phyloP scores from a whole-genome alignment of 495 filamentous ascomycete genomes.

The Tuber magnatum region DNA sequence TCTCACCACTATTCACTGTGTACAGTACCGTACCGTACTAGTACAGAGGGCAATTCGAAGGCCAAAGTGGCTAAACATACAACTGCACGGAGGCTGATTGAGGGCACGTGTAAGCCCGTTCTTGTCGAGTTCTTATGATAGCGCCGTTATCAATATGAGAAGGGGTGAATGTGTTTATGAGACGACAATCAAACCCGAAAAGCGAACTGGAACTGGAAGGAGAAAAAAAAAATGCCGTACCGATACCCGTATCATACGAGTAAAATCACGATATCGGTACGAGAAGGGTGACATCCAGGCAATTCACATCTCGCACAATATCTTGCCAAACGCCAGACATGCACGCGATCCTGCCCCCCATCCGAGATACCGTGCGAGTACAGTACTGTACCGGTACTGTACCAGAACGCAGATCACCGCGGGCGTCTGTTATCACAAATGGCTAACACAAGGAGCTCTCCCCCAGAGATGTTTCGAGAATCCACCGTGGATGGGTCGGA shows the following conservation, averaged over 20 bases:
- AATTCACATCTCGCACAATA: background rate
- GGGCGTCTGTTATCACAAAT: background rate
- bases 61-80: background rate
- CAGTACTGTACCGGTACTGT: background rate
- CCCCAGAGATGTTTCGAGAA: background rate
- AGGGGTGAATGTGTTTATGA: background rate
- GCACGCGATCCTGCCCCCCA: background rate
- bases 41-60: background rate
- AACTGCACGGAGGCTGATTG: background rate
- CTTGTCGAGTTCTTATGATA: background rate
- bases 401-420: background rate
- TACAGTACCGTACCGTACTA: too few relatives aligned
- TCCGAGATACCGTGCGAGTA: background rate
- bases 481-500: background rate
- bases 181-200: background rate
- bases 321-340: background rate
- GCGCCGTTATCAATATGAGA: background rate
- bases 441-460: background rate
- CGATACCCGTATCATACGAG: too few relatives aligned
- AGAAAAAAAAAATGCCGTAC: too few relatives aligned
- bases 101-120: background rate
- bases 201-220: too few relatives aligned
- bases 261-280: background rate
- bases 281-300: background rate
- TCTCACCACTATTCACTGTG: background rate